phyloP scores from a whole-genome alignment of 129 eudicot genomes.

The Saussurea involucrata region DNA sequence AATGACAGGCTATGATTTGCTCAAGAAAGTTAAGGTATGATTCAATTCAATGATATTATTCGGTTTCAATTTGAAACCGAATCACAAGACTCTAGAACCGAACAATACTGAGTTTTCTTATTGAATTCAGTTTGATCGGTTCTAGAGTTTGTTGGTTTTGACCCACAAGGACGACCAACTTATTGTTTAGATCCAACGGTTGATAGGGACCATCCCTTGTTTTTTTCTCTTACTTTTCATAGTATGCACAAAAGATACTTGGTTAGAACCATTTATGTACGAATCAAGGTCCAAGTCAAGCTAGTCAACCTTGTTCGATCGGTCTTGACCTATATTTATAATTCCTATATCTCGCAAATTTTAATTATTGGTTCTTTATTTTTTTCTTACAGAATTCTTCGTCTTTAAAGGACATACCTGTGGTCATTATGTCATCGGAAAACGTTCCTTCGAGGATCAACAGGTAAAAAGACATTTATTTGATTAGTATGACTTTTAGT shows the following conservation, averaged over 20 bases:
- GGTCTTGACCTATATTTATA: neutral
- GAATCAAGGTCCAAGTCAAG: neutral
- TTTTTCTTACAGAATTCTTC: conserved; percentile 65
- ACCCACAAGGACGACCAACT: neutral
- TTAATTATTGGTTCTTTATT: neutral
- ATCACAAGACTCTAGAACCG: neutral
- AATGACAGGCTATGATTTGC: conserved; percentile 98
- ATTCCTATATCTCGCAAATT: neutral
- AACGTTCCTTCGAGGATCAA: conserved; percentile 85
- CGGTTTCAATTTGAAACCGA: conserved; percentile 12
- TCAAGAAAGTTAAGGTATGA: conserved; percentile 78
- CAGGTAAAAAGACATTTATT: conserved; percentile 46
- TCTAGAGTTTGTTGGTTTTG: neutral
- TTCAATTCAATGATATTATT: neutral
- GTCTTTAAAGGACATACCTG: conserved; percentile 73
- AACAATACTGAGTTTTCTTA: neutral
- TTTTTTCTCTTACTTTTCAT: neutral
- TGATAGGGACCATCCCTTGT: too few species aligned
- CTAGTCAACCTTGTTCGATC: neutral
- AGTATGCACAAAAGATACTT: neutral
- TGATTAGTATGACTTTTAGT: neutral
- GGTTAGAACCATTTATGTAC: neutral
- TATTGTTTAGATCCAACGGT: neutral
- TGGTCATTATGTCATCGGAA: conserved; percentile 97
- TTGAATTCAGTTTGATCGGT: neutral